Evolutionary conservation across 2,329 filamentous ascomycete genomes (phyloP), one percentile per base, ranked within the genome.

Genomic region (Aspergillus sp.): DNA sequence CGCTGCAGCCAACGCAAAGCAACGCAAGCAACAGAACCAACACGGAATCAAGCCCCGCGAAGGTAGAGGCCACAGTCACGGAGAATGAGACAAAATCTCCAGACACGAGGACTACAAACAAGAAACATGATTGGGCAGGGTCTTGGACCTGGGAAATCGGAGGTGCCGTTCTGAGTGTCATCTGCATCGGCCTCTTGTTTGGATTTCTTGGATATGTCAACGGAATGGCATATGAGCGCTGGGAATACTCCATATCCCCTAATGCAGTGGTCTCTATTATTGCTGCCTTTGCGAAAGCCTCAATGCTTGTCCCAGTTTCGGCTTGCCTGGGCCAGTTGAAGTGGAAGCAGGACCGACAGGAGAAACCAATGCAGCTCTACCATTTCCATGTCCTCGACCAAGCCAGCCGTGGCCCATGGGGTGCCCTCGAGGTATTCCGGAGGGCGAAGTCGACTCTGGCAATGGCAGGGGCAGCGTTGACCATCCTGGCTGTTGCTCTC

Each of bases 251-350:
- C 2, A 33, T 51, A 2, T 50, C 51, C 0, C 50, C 60, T 33
- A 65, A 64, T 45, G 40, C 62, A 8, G 37, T 63, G 11, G 46
- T 62, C 7, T 55, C 61, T 1, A 48, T 64, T 7, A 56, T 59
- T 33, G 43, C 48, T 4, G 51, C 52, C 4, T 43, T 57, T 12
- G 39, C 54, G 9, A 65, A 62, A 48, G 48, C 57, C 4, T 46
- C 56, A 6, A 33, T 62, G 26, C 39, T 64, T 0, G 34, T 58
- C 9, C 43, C 50, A 1, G 43, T 61, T 5, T 53, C 60, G 2
- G 48, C 54, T 11, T 59, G 58, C 39, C 47, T 63, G 10, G 47
- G 59, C 33, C 57, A 64, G 40, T 46, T 65, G 5, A 63, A 65
- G 40, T 65, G 58, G 60, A 51, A 53, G 7, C 52, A 48, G 26